These are phyloP conservation scores for Phanerodontia chrysosporium DNA, from an alignment of 768 basidiomycete species.

Conservation along the genomic window DNA sequence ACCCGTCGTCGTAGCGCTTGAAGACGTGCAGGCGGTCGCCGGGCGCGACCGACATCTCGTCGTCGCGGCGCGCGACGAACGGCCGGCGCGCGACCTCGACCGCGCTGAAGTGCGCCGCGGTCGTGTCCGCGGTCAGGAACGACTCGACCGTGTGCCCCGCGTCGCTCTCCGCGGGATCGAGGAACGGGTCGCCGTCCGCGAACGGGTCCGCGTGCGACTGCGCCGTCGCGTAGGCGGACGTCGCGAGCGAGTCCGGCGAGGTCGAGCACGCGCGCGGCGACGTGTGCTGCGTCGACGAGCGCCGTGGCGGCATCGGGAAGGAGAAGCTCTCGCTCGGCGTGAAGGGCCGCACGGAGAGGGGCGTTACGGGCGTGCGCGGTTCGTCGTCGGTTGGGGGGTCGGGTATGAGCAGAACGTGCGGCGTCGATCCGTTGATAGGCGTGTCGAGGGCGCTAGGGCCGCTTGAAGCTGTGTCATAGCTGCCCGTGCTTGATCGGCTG, in stretches of 20 bases:
- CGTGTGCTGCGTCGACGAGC: conserved; percentile 2
- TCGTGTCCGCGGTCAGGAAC: conserved; percentile 14
- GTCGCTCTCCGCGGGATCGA: conserved; percentile 14
- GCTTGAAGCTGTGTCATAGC: conserved; percentile 30
- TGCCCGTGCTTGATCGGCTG: conserved; percentile 30
- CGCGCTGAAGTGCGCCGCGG: conserved; percentile 39
- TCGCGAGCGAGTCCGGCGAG: conserved; percentile 9
- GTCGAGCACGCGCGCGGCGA: background rate
- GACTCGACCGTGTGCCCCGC: conserved; percentile 6
- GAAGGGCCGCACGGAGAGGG: conserved; percentile 64
- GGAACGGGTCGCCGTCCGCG: conserved; percentile 24
- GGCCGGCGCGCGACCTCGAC: conserved; percentile 51
- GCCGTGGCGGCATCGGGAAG: conserved; percentile 58
- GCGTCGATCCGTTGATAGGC: background rate
- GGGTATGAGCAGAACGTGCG: conserved; percentile 8
- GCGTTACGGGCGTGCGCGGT: conserved; percentile 30
- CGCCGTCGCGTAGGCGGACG: conserved; percentile 10
- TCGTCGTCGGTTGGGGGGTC: conserved; percentile 1
- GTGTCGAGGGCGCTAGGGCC: background rate
- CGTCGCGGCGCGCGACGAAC: conserved; percentile 50
- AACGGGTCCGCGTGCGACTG: conserved; percentile 19
- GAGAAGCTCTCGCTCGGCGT: conserved; percentile 63
- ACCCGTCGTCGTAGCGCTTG: conserved; percentile 63
- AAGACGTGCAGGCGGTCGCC: conserved; percentile 53
- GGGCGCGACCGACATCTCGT: conserved; percentile 51